Conservation (phyloP, 2,329 filamentous ascomycete genomes). For the Gnomoniopsis sp. region DNA sequence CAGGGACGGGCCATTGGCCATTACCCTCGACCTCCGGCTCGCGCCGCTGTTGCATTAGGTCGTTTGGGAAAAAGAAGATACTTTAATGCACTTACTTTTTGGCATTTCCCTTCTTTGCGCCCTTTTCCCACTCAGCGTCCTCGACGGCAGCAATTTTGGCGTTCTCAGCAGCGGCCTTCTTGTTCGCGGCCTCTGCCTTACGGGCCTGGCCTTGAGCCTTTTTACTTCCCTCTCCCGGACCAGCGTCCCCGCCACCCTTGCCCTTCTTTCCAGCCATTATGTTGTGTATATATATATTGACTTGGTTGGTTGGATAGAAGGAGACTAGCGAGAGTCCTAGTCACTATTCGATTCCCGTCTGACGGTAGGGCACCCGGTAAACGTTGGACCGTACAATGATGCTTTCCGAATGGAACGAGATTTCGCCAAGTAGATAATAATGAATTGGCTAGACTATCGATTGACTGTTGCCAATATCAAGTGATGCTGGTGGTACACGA, state of each 20-base stretch:
- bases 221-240: constrained; percentile 76
- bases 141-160: constrained; percentile 65
- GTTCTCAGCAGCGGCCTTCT: constrained; percentile 71
- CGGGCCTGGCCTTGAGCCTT: constrained; percentile 86
- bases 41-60: not conserved
- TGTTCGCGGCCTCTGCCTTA: constrained; percentile 83
- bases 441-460: too few relatives aligned
- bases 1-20: not conserved
- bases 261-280: constrained; percentile 63
- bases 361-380: not conserved
- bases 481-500: too few relatives aligned
- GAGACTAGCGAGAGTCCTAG: not conserved
- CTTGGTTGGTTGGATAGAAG: constrained; percentile 1
- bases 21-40: not conserved
- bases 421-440: too few relatives aligned
- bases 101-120: constrained; percentile 68
- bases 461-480: too few relatives aligned
- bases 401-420: too few relatives aligned
- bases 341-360: not conserved
- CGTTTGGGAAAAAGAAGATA: constrained; percentile 4
- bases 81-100: constrained; percentile 69
- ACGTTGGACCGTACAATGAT: too few relatives aligned
- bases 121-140: constrained; percentile 77
- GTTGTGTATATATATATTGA: not conserved
- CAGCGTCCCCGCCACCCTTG: constrained; percentile 46